A percentile compares a stretch with the other conserved stretches of the same genome.
These are phyloP conservation scores for Elymus sibiricus DNA, from an alignment of 176 grass and related monocot species.

Conservation along the genomic window DNA sequence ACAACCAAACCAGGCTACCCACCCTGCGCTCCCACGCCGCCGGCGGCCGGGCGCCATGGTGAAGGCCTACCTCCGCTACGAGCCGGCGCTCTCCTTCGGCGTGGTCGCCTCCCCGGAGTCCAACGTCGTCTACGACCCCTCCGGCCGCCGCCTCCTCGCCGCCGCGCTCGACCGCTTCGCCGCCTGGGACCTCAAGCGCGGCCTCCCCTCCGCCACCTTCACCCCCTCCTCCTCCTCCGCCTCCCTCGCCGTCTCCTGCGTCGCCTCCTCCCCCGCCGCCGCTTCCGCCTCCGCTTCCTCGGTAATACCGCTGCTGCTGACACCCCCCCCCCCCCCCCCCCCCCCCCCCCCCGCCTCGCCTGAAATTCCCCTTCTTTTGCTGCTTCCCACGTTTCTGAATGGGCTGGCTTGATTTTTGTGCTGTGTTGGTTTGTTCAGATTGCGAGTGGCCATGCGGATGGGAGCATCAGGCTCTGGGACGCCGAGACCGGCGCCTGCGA, in stretches of 20 bases:
- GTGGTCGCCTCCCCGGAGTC: constrained; percentile 70
- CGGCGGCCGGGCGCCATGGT: constrained; percentile 62
- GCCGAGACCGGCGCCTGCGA: constrained; percentile 72
- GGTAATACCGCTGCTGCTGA: constrained; percentile 37
- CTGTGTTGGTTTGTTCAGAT: constrained; percentile 48
- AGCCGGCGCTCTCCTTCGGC: constrained; percentile 70
- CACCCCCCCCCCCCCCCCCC: background rate
- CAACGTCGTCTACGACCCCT: constrained; percentile 81
- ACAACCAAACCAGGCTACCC: background rate
- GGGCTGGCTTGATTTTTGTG: background rate
- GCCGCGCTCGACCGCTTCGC: constrained; percentile 71
- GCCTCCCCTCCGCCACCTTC: constrained; percentile 59
- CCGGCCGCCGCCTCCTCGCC: constrained; percentile 75
- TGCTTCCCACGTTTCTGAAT: background rate
- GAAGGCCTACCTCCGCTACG: constrained; percentile 96
- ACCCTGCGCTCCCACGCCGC: background rate
- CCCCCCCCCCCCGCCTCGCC: background rate
- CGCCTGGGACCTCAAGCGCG: constrained; percentile 91
- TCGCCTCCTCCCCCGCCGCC: constrained; percentile 47
- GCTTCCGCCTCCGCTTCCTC: constrained; percentile 50
- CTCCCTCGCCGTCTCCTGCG: constrained; percentile 47
- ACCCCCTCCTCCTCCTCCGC: constrained; percentile 31
- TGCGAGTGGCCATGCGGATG: constrained; percentile 87
- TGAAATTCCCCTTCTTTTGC: background rate
- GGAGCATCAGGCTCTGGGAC: constrained; percentile 90